Base-by-base conservation (phyloP, 164 flowering plant genomes). In the Berberis vulgaris region DNA sequence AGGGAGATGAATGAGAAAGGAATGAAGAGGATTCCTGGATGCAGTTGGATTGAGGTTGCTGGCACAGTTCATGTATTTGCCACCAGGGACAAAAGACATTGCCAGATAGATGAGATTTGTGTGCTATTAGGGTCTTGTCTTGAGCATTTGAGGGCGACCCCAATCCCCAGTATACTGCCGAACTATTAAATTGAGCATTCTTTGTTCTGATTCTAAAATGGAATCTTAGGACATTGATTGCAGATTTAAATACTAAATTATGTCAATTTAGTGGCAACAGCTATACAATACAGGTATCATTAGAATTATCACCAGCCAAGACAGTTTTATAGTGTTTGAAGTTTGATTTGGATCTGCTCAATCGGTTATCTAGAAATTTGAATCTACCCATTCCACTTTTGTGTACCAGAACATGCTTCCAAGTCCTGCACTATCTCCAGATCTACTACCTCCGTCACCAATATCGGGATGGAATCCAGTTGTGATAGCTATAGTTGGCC, bases 31-130 rank as follows among this genome's bases (percentile, higher is more conserved):
- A 67, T 82, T 63, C 84, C 87, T 7, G 93, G 97, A 12, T 79
- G 88, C 71, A 91, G 96, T 74, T 91, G 95, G 95, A 84, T 91
- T 63, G 91, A 88, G 66, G 71, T 85, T 13, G 72, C 60, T 41
- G 65, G 63, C 49, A 75, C 69, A 61, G 76, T 88, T 63, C 83
- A 82, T 73, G 79, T 79, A 38, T 91, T 91, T 72, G 78, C 79
- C 42, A 83, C 75, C 40, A 66, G 80, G 7, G 93, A 88, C 53
- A 66, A 53, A 53, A 79, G 67, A 11, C 88, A 81, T 68, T 57
- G 11, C 3, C 43, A 63, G 7, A 63, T 63, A 42, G 81, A 74
- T 66, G 87, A 78, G 26, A 80, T 81, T 12, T 80, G 78, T 61
- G 12, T 1, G 49, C 72, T 60, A 5, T 66, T 86, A 74, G 62